Evolutionary conservation across 495 filamentous ascomycete genomes (phyloP).

Genomic region (Penicillium pancosmium): DNA sequence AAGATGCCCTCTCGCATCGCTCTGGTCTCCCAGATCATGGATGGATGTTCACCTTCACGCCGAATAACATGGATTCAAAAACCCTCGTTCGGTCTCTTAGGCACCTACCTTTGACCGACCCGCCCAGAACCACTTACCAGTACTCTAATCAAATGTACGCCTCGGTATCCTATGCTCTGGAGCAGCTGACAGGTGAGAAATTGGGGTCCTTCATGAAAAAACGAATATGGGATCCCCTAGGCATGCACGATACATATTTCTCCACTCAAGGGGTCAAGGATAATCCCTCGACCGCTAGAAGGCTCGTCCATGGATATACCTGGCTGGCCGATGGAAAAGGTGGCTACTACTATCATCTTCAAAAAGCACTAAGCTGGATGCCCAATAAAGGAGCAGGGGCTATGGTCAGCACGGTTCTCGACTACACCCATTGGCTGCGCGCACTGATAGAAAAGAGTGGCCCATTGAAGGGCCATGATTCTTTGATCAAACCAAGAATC

Average conservation of each 20-base stretch:
- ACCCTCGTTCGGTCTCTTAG: slow-evolving; percentile 37
- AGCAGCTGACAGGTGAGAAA: slow-evolving; percentile 40
- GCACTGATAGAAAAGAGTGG: slow-evolving; percentile 34
- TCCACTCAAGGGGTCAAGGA: slow-evolving; percentile 30
- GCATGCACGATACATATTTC: slow-evolving; percentile 42
- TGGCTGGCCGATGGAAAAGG: slow-evolving; percentile 15
- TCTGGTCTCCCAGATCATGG: slow-evolving; percentile 48
- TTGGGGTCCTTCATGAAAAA: slow-evolving; percentile 44
- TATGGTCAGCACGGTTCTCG: slow-evolving; percentile 52
- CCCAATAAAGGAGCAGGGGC: slow-evolving; percentile 52
- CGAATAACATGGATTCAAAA: slow-evolving; percentile 10
- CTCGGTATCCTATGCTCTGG: slow-evolving; percentile 43
- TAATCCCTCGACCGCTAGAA: slow-evolving; percentile 3
- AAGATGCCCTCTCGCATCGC: slow-evolving; percentile 55
- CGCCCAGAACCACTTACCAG: slow-evolving; percentile 40
- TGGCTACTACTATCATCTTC: slow-evolving; percentile 10
- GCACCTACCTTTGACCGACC: slow-evolving; percentile 37
- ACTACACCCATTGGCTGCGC: slow-evolving; percentile 55
- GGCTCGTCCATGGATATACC: slow-evolving; percentile 24
- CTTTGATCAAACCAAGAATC: slow-evolving; percentile 38
- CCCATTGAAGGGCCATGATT: slow-evolving; percentile 40
- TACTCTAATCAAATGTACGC: slow-evolving; percentile 58
- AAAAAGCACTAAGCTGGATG: slow-evolving; percentile 25
- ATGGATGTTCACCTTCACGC: slow-evolving; percentile 8
- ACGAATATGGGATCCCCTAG: slow-evolving; percentile 50